Evolutionary conservation across 495 filamentous ascomycete species (phyloP), one percentile per base, ranked within the genome.

Genomic region (Penicillium bovifimosum): DNA sequence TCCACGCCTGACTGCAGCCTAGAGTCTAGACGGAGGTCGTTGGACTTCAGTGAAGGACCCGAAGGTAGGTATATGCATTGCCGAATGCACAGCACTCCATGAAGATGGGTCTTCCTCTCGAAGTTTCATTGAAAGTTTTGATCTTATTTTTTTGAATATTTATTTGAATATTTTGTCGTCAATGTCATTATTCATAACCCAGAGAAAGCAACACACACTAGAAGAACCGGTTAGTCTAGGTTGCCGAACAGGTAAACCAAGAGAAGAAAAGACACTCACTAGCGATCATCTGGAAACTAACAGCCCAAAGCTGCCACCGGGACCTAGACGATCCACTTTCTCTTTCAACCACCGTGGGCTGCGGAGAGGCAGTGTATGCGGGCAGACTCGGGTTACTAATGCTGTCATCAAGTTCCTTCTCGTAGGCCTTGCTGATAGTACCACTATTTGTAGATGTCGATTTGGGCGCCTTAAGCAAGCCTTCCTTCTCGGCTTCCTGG

Each of bases 401-500:
- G 6, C 46, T 48, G 26, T 48, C 46, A n/a, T 48, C 46, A 1
- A 48, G 33, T 9, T 5, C 4, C 46, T 48, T 38, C 13, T 48
- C 46, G 9, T 9, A 34, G 9, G 46, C 9, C 9, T 48, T 48
- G 33, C 33, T 48, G 34, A 48, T 38, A 9, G 34, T 39, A 11
- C 8, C 18, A 27, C 9, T 29, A 16, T 14, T 27, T 2, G 11
- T 41, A 7, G 47, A 16, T 6, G 45, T 35, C 43, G 29, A 11
- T 6, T 18, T n/a, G 14, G 39, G 38, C 10, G 27, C 48, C 5
- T 24, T 42, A n/a, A 50, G 48, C 32, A 65, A 42, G 9, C 47
- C 53, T 40, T 68, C 62, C 0, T n/a, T 48, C 39, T 56, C 55
- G 45, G 55, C 75, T 50, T 41, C 31, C 11, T 48, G 54, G 14